Conservation (phyloP, 371 early-diverging fungal species). For the Nematocida sp. region DNA sequence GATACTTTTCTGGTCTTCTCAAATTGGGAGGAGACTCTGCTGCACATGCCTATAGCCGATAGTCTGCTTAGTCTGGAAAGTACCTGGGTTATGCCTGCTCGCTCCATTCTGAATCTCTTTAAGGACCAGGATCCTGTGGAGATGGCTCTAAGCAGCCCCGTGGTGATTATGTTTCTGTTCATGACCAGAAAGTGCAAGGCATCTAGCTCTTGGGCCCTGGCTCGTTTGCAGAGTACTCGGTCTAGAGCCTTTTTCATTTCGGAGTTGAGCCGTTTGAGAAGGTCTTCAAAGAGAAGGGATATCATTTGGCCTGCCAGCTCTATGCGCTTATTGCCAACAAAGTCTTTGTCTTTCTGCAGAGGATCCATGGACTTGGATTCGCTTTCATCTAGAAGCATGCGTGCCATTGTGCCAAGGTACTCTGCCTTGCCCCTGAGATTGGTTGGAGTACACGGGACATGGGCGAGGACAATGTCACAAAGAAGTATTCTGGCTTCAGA, state of each 20-base stretch:
- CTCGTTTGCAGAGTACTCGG: conserved; percentile 80
- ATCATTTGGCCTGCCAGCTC: conserved; percentile 93
- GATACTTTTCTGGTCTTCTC: conserved; percentile 98
- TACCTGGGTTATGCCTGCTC: conserved; percentile 95
- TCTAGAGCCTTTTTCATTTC: conserved; percentile 73
- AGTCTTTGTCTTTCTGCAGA: conserved; percentile 93
- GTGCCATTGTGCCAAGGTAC: conserved; percentile 90
- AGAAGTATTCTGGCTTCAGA: conserved; percentile 86
- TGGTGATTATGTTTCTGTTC: conserved; percentile 81
- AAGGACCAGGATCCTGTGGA: conserved; percentile 98
- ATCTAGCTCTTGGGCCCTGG: conserved; percentile 86
- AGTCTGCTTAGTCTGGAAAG: conserved; percentile 88
- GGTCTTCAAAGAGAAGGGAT: conserved; percentile 93
- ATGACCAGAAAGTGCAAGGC: conserved; percentile 73
- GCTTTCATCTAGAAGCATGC: conserved; percentile 77
- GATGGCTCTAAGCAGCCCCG: conserved; percentile 85
- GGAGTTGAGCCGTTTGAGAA: conserved; percentile 88
- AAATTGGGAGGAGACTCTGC: conserved; percentile 92
- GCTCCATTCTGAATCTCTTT: conserved; percentile 99
- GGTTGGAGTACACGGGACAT: conserved; percentile 75
- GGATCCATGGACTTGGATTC: conserved; percentile 68
- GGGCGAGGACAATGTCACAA: conserved; percentile 81
- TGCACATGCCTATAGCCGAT: conserved; percentile 96
- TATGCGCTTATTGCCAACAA: conserved; percentile 97
- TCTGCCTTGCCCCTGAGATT: conserved; percentile 74